Evolutionary conservation across 1,284 basidiomycete species (phyloP).

Genomic region (Boletus albobrunnescens): DNA sequence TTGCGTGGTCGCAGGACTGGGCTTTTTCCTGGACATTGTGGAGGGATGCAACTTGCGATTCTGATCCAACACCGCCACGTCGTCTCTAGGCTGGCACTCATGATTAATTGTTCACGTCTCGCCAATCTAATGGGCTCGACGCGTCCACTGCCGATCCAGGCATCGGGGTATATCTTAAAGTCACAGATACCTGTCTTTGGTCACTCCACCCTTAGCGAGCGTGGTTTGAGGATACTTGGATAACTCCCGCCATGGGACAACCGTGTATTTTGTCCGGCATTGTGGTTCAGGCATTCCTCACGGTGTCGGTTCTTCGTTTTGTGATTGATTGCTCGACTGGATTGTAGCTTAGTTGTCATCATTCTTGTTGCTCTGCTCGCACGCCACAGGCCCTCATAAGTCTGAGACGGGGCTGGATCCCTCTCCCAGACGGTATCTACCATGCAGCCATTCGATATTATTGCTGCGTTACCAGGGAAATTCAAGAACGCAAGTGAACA

Average conservation of each 20-base stretch:
- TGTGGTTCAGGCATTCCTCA: slow-evolving; percentile 2
- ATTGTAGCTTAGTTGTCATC: slow-evolving; percentile 8
- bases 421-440: not conserved
- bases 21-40: slow-evolving; percentile 33
- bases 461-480: slow-evolving; percentile 52
- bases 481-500: slow-evolving; percentile 72
- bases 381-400: slow-evolving; percentile 22
- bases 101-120: too few relatives aligned
- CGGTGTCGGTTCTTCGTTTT: not conserved
- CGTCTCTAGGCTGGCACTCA: too few relatives aligned
- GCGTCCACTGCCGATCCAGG: too few relatives aligned
- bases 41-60: not conserved
- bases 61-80: slow-evolving; percentile 2
- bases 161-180: too few relatives aligned
- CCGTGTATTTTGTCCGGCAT: not conserved
- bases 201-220: slow-evolving; percentile 61
- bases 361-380: slow-evolving; percentile 7
- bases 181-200: slow-evolving; percentile 68
- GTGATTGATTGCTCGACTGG: not conserved
- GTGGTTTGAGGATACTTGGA: slow-evolving; percentile 41
- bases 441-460: slow-evolving; percentile 45
- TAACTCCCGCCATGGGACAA: not conserved
- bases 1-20: slow-evolving; percentile 14
- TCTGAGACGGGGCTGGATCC: too few relatives aligned
- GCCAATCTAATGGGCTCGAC: too few relatives aligned